Percentiles rank a stretch among this genome's conserved stretches.
Conservation (phyloP, 495 filamentous ascomycete genomes). For the Podospora bellae-mahoneyi region DNA sequence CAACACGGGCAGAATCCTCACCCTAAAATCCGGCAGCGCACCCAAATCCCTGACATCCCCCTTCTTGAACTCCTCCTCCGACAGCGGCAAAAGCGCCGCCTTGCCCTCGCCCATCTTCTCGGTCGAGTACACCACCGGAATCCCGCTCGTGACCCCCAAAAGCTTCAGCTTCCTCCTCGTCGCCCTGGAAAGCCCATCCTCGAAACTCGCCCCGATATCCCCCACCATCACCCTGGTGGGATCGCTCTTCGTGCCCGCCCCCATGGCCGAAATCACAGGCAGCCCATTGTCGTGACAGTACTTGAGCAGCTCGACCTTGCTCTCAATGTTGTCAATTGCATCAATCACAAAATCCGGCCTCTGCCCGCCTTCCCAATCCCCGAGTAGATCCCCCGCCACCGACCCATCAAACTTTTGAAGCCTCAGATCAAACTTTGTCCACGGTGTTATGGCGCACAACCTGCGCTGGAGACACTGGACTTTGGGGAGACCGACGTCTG, state of each 20-base stretch:
- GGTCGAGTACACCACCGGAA: conserved; percentile 88
- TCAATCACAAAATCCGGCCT: conserved; percentile 86
- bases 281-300: conserved; percentile 77
- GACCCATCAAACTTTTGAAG: conserved; percentile 76
- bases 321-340: conserved; percentile 97
- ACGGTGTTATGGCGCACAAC: conserved; percentile 81
- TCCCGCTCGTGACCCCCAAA: conserved; percentile 76
- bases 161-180: conserved; percentile 75
- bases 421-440: conserved; percentile 83
- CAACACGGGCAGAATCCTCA: conserved; percentile 88
- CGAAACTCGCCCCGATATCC: conserved; percentile 84
- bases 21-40: conserved; percentile 85
- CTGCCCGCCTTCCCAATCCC: conserved; percentile 59
- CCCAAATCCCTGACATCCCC: conserved; percentile 85
- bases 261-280: conserved; percentile 90
- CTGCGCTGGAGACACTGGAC: conserved; percentile 75
- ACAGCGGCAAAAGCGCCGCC: conserved; percentile 78
- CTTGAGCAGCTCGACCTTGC: conserved; percentile 86
- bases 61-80: conserved; percentile 84
- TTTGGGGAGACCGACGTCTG: conserved; percentile 93
- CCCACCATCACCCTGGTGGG: conserved; percentile 88
- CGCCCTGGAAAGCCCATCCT: conserved; percentile 83
- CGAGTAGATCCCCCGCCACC: conserved; percentile 53
- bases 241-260: conserved; percentile 95
- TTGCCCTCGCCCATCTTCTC: conserved; percentile 91